Percentiles rank a stretch among this genome's conserved stretches.
Conservation (phyloP, 208 protist genomes). For the Porcisia hertigi region DNA sequence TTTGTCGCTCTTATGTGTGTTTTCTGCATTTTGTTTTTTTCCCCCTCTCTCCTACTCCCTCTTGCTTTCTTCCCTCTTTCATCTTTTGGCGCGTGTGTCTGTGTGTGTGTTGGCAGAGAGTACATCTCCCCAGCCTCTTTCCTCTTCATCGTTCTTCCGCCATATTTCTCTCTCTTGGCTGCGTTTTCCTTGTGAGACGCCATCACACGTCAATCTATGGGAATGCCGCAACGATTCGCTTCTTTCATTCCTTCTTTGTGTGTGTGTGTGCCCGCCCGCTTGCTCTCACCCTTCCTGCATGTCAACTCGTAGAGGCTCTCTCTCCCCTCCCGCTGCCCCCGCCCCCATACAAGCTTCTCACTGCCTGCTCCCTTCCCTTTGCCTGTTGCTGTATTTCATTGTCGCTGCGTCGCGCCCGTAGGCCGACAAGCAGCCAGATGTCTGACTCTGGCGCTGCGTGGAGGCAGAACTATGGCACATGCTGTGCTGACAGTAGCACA, state of each 20-base stretch:
- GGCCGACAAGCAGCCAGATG: neutral
- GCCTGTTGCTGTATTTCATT: neutral
- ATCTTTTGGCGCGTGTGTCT: no score
- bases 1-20: neutral
- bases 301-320: neutral
- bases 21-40: no score
- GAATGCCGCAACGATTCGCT: no score
- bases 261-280: no score
- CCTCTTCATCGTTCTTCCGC: no score
- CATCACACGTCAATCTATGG: no score
- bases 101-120: no score
- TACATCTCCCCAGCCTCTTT: no score
- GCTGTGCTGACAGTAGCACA: neutral
- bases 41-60: neutral
- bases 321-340: neutral
- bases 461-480: conserved; percentile 24
- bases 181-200: no score
- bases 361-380: neutral
- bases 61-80: neutral
- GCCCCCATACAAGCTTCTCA: neutral
- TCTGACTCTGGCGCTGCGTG: neutral
- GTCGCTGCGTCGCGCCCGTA: neutral
- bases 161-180: no score
- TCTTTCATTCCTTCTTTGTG: no score
- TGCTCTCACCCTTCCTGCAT: no score